Conservation (phyloP, 140 eudicot genomes). For the Cichorium intybus region DNA sequence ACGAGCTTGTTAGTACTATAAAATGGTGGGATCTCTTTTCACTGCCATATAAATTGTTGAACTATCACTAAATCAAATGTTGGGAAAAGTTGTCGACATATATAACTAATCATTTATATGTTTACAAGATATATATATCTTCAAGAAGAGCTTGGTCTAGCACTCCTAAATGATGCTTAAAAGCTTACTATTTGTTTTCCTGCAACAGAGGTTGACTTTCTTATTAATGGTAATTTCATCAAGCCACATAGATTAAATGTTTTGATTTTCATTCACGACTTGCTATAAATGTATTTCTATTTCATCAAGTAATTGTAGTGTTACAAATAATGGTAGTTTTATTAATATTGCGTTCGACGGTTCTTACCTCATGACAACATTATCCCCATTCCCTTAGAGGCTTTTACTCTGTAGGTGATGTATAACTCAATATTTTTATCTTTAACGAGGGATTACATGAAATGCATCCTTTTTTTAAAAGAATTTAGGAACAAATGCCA, state of each 20-base stretch:
- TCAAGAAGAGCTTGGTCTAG: conserved; percentile 88
- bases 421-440: neutral
- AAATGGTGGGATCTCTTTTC: conserved; percentile 60
- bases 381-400: conserved; percentile 90
- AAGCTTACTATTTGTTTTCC: conserved; percentile 64
- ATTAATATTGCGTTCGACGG: conserved; percentile 83
- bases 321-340: conserved; percentile 62
- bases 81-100: neutral
- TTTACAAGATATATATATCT: conserved; percentile 91
- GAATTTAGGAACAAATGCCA: neutral
- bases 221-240: neutral
- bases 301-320: conserved; percentile 68
- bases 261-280: conserved; percentile 9
- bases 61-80: neutral
- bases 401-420: conserved; percentile 89
- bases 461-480: no score
- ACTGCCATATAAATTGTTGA: conserved; percentile 51
- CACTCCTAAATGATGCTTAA: conserved; percentile 86
- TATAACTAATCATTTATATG: no score
- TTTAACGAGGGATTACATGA: no score
- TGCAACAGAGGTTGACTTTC: conserved; percentile 59
- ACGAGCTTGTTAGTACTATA: no score
- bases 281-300: conserved; percentile 11
- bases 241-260: no score
- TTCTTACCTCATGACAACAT: conserved; percentile 83